Conservation (phyloP, 306 rosid genomes). For the Pterocarpus macrocarpus region DNA sequence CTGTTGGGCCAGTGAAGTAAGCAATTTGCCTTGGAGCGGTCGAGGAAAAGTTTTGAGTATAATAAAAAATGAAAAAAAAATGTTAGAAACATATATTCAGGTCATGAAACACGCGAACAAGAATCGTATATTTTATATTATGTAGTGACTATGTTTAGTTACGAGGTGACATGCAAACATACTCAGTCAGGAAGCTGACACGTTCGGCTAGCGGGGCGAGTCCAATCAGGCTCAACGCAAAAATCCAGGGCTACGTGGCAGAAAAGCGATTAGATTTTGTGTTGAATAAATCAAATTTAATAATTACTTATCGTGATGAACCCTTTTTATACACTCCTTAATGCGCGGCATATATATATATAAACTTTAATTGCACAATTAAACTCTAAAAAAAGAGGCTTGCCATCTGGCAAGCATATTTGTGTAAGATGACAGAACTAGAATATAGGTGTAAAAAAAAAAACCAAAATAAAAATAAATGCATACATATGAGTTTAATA, state of each 20-base stretch:
- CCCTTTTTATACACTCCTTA: too few relatives aligned
- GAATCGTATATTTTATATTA: background rate
- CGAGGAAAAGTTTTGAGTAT: background rate
- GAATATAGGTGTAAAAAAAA: too few relatives aligned
- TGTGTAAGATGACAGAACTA: too few relatives aligned
- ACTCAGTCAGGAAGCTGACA: conserved; percentile 95
- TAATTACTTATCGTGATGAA: too few relatives aligned
- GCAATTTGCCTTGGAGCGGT: conserved; percentile 74
- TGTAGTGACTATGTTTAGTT: background rate
- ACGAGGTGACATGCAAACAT: conserved; percentile 47
- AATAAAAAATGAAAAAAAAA: background rate
- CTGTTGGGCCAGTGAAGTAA: conserved; percentile 89
- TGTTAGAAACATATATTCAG: conserved; percentile 1
- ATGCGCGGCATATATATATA: too few relatives aligned
- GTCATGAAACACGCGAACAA: background rate
- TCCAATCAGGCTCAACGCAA: conserved; percentile 84
- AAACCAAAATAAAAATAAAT: too few relatives aligned
- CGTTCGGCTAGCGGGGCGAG: conserved; percentile 96
- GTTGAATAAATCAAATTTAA: background rate
- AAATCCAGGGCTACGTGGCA: conserved; percentile 81
- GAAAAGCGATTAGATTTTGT: conserved; percentile 1
- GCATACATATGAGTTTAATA: too few relatives aligned
- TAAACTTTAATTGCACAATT: too few relatives aligned
- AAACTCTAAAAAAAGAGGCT: too few relatives aligned
- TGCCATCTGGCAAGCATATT: too few relatives aligned